Evolutionary conservation across 2,329 filamentous ascomycete species (phyloP), one percentile per base, ranked within the genome.

Genomic region (Trichoderma oligosporum): DNA sequence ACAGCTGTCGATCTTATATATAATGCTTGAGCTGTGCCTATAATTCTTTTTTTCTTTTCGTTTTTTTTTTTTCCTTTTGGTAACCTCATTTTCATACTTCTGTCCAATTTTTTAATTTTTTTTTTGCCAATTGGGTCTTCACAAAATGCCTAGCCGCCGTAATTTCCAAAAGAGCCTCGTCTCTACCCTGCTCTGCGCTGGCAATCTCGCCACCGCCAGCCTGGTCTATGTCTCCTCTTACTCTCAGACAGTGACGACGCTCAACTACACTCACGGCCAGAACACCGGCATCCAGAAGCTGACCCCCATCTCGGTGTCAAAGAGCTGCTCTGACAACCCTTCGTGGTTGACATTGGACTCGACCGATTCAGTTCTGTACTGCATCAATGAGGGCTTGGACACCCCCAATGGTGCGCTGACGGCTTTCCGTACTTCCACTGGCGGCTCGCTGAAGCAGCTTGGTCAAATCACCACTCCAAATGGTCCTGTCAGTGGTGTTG

Each of bases 321-420:
- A 72, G 51, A 73, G 71, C 31, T 86, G 83, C 68, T 79, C 75
- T 8, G 69, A 73, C 2, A 79, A 77, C 59, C 80, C 84, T 4
- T 80, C 82, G 9, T 88, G 84, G 83, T 71, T 87, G 57, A 80
- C 81, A 18, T 74, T 84, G 18, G 79, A 84, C 65, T 68, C 74
- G 57, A 65, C 71, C 44, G 74, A 77, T 60, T 72, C 73, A 20
- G 68, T 76, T 11, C 71, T 88, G 9, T 84, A 82, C 71, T 87
- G 84, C 69, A 64, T 82, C 42, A 79, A 88, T 62, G 85, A 88
- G 73, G 81, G 77, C 20, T 70, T 78, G 42, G 67, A 67, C 20
- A 62, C 67, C 4, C 66, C 71, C n/a, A 76, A 81, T 60, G 82
- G 80, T 49, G 74, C 76, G 1, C 68, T 87, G 57, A 67, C 69